phyloP scores from a whole-genome alignment of 805 yeast genomes.

The Candida nemodendra region DNA sequence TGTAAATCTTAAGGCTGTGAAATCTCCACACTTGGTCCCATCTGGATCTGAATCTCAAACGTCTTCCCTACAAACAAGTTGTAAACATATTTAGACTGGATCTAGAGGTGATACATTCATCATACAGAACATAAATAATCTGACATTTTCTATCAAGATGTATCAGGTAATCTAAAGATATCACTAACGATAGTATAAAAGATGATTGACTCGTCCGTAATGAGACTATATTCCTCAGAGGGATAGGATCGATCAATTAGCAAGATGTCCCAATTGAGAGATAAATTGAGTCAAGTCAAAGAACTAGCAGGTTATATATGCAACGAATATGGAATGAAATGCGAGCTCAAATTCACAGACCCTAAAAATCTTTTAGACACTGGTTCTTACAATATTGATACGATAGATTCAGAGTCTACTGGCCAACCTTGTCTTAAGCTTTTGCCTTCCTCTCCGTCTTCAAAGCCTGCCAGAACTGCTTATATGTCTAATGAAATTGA shows the following conservation, averaged over 20 bases:
- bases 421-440: background rate
- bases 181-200: no score
- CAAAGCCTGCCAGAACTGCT: background rate
- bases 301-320: conserved; percentile 13
- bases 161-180: no score
- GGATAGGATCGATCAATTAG: no score
- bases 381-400: background rate
- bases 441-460: background rate
- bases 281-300: conserved; percentile 10
- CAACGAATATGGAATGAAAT: conserved; percentile 14
- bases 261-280: conserved; percentile 14
- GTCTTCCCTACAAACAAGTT: background rate
- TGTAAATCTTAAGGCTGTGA: no score
- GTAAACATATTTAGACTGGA: no score
- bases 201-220: no score
- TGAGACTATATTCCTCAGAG: no score
- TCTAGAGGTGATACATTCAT: conserved; percentile 1
- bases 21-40: background rate
- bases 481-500: background rate
- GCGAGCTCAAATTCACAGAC: conserved; percentile 12
- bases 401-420: no score
- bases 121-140: background rate
- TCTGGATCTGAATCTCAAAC: background rate
- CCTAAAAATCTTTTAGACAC: conserved; percentile 3
- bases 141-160: no score